A percentile compares a stretch with the other conserved stretches of the same genome.
Evolutionary conservation across 129 eudicot genomes (phyloP).

Genomic region (Scalesia atractyloides): DNA sequence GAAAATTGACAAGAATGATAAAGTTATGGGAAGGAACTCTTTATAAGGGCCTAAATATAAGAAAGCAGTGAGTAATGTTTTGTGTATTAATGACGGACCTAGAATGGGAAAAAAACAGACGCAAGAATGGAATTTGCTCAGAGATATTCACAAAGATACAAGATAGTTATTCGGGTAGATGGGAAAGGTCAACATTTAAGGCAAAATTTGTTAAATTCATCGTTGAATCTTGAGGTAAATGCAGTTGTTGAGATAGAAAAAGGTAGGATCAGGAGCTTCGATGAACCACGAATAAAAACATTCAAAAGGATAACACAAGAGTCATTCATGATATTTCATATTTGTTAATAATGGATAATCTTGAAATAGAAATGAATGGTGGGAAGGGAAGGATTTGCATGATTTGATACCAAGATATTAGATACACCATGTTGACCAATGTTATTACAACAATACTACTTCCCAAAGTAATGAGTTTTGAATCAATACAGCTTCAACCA

Average conservation of each 20-base stretch:
- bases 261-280: conserved; percentile 77
- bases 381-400: conserved; percentile 88
- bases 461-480: conserved; percentile 66
- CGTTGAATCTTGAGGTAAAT: conserved; percentile 66
- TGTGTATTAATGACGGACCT: conserved; percentile 70
- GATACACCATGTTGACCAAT: conserved; percentile 70
- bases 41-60: no score
- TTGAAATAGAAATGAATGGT: conserved; percentile 91
- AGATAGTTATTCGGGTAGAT: conserved; percentile 87
- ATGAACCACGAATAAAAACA: conserved; percentile 81
- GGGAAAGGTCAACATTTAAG: conserved; percentile 78
- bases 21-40: conserved; percentile 51
- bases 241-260: conserved; percentile 88
- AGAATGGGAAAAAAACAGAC: conserved; percentile 89
- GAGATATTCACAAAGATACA: conserved; percentile 68
- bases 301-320: conserved; percentile 84
- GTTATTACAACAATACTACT: conserved; percentile 76
- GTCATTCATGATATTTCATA: conserved; percentile 74
- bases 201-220: conserved; percentile 69
- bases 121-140: conserved; percentile 77
- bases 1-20: conserved; percentile 59
- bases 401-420: conserved; percentile 62
- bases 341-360: conserved; percentile 69
- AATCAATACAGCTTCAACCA: conserved; percentile 66
- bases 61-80: no score